Conservation (phyloP, 371 early-diverging fungal genomes). For the Rhizopus arrhizus region DNA sequence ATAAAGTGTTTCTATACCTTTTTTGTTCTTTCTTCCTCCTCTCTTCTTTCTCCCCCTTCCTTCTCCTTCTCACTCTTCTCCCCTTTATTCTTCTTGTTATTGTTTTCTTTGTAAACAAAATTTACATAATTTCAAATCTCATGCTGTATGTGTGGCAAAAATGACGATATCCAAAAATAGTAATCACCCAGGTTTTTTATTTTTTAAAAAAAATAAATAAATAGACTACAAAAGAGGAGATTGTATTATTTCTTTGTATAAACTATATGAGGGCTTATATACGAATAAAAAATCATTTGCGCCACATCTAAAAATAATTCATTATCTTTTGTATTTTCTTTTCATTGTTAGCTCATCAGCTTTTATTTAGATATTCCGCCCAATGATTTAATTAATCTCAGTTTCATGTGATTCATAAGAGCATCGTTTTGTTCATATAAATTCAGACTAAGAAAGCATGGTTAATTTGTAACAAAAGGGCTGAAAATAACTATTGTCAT, state of each 20-base stretch:
- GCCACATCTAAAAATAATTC: conserved; percentile 3
- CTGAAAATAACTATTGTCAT: no score
- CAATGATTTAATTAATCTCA: background rate
- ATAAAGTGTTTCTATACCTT: background rate
- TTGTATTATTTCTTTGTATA: background rate
- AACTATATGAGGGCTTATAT: background rate
- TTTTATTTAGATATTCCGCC: no score
- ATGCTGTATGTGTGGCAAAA: conserved; percentile 2
- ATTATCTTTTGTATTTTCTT: no score
- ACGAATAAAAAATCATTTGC: background rate
- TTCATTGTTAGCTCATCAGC: background rate
- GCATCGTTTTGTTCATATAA: no score
- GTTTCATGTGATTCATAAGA: background rate
- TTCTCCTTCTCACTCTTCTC: no score
- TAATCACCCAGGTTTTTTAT: conserved; percentile 4
- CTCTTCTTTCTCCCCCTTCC: background rate
- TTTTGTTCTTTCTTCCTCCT: background rate
- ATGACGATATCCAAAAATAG: conserved; percentile 3
- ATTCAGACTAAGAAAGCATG: no score
- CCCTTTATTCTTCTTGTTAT: background rate
- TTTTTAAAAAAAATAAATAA: background rate
- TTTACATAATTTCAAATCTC: background rate
- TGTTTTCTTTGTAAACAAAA: background rate
- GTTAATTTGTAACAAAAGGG: no score
- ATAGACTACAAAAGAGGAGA: background rate